Evolutionary conservation across 2,329 filamentous ascomycete species (phyloP).

Genomic region (Bipolaris zeicola): DNA sequence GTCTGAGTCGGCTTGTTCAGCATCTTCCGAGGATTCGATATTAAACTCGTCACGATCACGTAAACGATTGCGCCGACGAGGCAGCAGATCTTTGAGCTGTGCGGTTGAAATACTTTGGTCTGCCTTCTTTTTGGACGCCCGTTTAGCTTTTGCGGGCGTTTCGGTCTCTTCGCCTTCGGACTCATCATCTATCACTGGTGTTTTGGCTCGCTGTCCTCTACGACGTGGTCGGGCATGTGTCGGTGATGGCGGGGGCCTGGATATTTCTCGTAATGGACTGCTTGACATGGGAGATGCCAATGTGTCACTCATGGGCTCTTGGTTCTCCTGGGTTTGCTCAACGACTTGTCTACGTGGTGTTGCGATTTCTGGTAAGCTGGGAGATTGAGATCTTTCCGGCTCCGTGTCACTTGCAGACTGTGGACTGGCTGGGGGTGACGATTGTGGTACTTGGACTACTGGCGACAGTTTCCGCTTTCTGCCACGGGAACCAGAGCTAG

Average conservation of each 20-base stretch:
- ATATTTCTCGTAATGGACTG: constrained; percentile 37
- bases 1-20: constrained; percentile 43
- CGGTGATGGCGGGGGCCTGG: constrained; percentile 23
- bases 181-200: constrained; percentile 27
- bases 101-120: constrained; percentile 50
- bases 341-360: constrained; percentile 30
- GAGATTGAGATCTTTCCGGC: constrained; percentile 43
- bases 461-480: constrained; percentile 48
- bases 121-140: constrained; percentile 29
- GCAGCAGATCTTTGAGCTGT: constrained; percentile 52
- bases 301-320: constrained; percentile 48
- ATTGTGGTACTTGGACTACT: constrained; percentile 48
- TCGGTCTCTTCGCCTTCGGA: constrained; percentile 32
- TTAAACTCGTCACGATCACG: constrained; percentile 49
- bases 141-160: constrained; percentile 27
- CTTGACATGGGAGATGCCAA: constrained; percentile 54
- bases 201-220: constrained; percentile 23
- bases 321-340: constrained; percentile 29
- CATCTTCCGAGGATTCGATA: constrained; percentile 46
- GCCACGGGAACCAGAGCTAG: constrained; percentile 43
- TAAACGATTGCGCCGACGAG: constrained; percentile 47
- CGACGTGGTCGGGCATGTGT: constrained; percentile 23
- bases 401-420: constrained; percentile 36
- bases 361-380: constrained; percentile 42
- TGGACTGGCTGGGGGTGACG: constrained; percentile 44